Evolutionary conservation across 768 basidiomycete genomes (phyloP), one percentile per base, ranked within the genome.

Genomic region (Chiua virens): DNA sequence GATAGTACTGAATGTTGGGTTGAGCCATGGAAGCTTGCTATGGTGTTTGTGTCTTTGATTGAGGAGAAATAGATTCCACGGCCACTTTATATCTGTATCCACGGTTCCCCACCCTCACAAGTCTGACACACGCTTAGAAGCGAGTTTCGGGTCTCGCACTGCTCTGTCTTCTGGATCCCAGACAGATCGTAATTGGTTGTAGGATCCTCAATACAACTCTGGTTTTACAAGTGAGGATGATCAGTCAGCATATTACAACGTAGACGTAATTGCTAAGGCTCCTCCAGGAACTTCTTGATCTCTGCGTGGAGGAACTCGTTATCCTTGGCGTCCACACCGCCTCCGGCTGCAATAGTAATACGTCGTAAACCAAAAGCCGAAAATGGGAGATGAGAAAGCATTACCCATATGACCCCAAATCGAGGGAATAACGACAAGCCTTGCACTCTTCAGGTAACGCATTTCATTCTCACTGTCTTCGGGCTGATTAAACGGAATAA

Each of bases 381-480:
- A 35, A 20, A 25, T 28, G 2, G 44, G 28, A n/a, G 9, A 35
- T 23, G 21, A 27, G 17, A 13, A 28, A 22, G 8, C 14, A 51
- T 43, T 54, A 79, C 81, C 77, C 64, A 77, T 70, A 62, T 84
- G 82, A 6, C 82, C 81, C 79, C 80, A 82, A 25, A 76, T 69
- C 1, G 80, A 79, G 50, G 77, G 71, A 42, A 83, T 82, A 4
- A 82, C 66, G 1, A 76, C 73, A 7, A 83, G 66, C 42, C 66
- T 71, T 8, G 77, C 72, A 42, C 74, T 72, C 40, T 61, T 66
- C 65, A 80, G 59, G 39, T 67, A 61, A 2, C 62, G 57, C 21
- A 80, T 66, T 56, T 83, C 81, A 22, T 64, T 63, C 56, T 76
- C 71, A 54, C 72, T 80, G 54, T 82, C 82, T 55, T 81, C 79